Evolutionary conservation across 345 rosid genomes (phyloP), one percentile per base, ranked within the genome.

Genomic region (Ailanthus altissimus): DNA sequence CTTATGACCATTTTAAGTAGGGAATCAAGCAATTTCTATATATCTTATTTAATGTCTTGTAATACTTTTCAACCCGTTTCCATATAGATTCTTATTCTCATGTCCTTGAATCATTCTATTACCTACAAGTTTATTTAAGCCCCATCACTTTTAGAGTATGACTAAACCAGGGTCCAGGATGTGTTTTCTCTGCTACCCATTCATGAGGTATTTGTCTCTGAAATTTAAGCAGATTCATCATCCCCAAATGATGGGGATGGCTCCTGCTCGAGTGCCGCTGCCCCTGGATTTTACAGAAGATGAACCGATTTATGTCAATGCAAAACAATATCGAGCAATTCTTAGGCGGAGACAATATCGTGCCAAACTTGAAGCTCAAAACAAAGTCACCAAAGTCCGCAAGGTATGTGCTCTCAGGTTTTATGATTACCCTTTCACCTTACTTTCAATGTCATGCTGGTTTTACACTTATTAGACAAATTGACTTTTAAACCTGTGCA

Each of bases 291-390:
- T 84, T 49, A 77, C 86, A 0, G 87, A 84, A 73, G 81, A 84
- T 65, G 95, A 85, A 78, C 97, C 95, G 38, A 86, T 89, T 68
- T 88, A 79, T 79, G 98, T 93, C 40, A 92, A 93, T 86, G 91
- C 95, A 6, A 93, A 93, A 82, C 97, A 93, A 71, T 93, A 92
- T 81, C 86, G 70, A 59, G 98, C 92, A 45, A 93, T 93, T 65
- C 91, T 93, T 74, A 87, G 97, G 88, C 86, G 98, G 72, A 86
- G 98, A 79, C 83, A 83, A 74, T 87, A 85, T 59, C 95, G 98
- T 20, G 95, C 98, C 25, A 92, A 86, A 87, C 97, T 90, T 10
- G 95, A 90, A 84, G 97, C 97, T 77, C 90, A 86, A 73, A 90
- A 92, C 88, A 89, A 83, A 75, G 78, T 89, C 72, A 79, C 82